A percentile compares a stretch with the other conserved stretches of the same genome.
Conservation (phyloP, 2,329 filamentous ascomycete genomes). For the Graphilbum ipis-grandicollis region DNA sequence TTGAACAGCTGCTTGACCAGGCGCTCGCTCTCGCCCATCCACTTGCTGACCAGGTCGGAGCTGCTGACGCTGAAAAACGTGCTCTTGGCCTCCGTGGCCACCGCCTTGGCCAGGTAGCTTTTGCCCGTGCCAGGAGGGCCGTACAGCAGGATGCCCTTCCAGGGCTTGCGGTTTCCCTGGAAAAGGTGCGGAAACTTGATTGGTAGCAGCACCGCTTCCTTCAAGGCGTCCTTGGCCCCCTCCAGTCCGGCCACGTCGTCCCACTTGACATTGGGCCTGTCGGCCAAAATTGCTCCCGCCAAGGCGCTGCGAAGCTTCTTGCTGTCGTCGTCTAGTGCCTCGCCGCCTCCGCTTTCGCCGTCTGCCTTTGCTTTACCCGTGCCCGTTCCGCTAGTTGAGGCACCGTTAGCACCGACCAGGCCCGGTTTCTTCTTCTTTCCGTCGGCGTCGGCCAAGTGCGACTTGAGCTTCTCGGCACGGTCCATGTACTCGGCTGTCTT, state of each 20-base stretch:
- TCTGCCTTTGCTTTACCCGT: slow-evolving; percentile 38
- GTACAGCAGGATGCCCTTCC: slow-evolving; percentile 95
- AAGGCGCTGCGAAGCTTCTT: slow-evolving; percentile 91
- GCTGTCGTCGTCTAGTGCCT: slow-evolving; percentile 65
- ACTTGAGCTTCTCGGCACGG: slow-evolving; percentile 93
- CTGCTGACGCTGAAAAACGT: slow-evolving; percentile 98
- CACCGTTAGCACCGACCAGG: slow-evolving; percentile 56
- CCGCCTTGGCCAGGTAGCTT: slow-evolving; percentile 91
- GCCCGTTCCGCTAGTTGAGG: slow-evolving; percentile 42
- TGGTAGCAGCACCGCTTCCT: slow-evolving; percentile 91
- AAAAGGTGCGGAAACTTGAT: slow-evolving; percentile 98
- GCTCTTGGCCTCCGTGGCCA: slow-evolving; percentile 95
- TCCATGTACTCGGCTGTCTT: slow-evolving; percentile 98
- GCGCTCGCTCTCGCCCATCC: slow-evolving; percentile 99
- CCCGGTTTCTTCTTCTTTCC: slow-evolving; percentile 53
- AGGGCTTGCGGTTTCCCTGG: slow-evolving; percentile 87
- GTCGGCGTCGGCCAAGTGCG: slow-evolving; percentile 63
- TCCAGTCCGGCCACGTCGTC: slow-evolving; percentile 95
- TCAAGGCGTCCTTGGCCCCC: slow-evolving; percentile 85
- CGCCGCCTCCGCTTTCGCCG: slow-evolving; percentile 27
- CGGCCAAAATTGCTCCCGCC: slow-evolving; percentile 79
- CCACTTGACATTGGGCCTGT: slow-evolving; percentile 94
- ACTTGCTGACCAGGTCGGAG: slow-evolving; percentile 94
- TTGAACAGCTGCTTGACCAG: slow-evolving; percentile 93
- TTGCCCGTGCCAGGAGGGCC: slow-evolving; percentile 95